phyloP scores from a whole-genome alignment of 306 rosid species.

The Trifolium repens region DNA sequence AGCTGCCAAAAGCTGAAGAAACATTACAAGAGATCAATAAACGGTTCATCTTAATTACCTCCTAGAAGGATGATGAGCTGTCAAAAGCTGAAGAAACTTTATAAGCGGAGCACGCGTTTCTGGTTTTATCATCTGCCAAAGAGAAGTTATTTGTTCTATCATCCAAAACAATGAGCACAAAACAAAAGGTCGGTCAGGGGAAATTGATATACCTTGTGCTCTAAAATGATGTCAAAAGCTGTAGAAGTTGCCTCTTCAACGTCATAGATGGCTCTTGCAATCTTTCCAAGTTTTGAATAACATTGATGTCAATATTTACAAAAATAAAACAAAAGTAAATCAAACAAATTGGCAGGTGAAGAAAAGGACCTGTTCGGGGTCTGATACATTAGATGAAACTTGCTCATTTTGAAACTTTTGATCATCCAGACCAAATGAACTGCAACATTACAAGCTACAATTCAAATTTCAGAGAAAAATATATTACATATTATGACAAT shows the following conservation, averaged over 20 bases:
- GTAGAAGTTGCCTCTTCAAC: slow-evolving; percentile 93
- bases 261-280: slow-evolving; percentile 90
- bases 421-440: slow-evolving; percentile 83
- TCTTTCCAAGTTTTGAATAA: slow-evolving; percentile 53
- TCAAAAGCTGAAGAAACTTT: slow-evolving; percentile 86
- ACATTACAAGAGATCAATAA: slow-evolving; percentile 28
- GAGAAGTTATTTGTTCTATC: slow-evolving; percentile 36
- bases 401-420: slow-evolving; percentile 89
- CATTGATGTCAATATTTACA: slow-evolving; percentile 45
- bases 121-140: slow-evolving; percentile 78
- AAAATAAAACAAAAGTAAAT: slow-evolving; percentile 32
- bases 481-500: slow-evolving; percentile 19
- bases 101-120: slow-evolving; percentile 79
- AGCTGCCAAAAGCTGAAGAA: slow-evolving; percentile 31
- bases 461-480: slow-evolving; percentile 33
- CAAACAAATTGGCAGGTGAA: slow-evolving; percentile 37
- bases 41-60: slow-evolving; percentile 53
- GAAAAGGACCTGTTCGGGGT: slow-evolving; percentile 75
- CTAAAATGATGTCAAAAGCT: slow-evolving; percentile 85
- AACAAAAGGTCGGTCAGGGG: slow-evolving; percentile 31
- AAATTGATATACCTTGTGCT: slow-evolving; percentile 63
- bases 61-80: slow-evolving; percentile 91
- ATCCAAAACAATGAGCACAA: slow-evolving; percentile 28
- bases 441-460: slow-evolving; percentile 47
- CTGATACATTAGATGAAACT: slow-evolving; percentile 75